Base-by-base conservation (phyloP, 2,329 filamentous ascomycete species). In the Colletotrichum shisoi region DNA sequence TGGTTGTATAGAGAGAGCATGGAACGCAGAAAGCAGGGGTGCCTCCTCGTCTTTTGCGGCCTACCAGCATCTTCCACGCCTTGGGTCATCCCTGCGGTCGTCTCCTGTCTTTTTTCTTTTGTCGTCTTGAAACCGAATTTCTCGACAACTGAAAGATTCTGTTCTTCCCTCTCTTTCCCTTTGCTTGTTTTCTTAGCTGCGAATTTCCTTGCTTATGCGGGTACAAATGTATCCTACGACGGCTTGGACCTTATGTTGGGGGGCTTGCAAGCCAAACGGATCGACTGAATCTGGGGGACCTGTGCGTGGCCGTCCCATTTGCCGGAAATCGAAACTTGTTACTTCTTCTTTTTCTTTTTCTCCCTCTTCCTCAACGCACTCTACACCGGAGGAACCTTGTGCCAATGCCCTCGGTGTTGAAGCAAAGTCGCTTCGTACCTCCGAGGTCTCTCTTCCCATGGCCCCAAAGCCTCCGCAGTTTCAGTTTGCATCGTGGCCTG, bases 271-370 rank as follows among this genome's bases (percentile, higher is more conserved):
- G 42, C 60, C 53, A 59, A 59, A 67, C 53, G 63, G 59, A 67
- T 63, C 24, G 44, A 49, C 8, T 52, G 52, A 34, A 52, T 62
- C 34, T 34, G 27, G 53, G 40, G 34, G 8, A 19, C 37, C n/a
- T 49, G 8, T 15, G 11, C 64, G 56, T 54, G 61, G 60, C 51
- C 64, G 39, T 54, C 49, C 54, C 54, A 67, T 59, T 48, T 34
- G 40, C 53, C 61, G 61, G 61, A 64, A 58, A 34, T 59, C 64
- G 61, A 61, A 56, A 64, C 34, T 31, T 27, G 37, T 63, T 49
- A 40, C 60, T 27, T 39, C n/a, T 57, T 53, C 7, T 8, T 24
- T 17, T 53, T 21, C 13, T 31, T 21, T 12, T 53, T 15, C n/a
- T n/a, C 21, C 6, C 34, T 17, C 37, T n/a, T 24, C 6, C 34